Evolutionary conservation across 768 basidiomycete species (phyloP).

Genomic region (Leccinum longicurvipes): DNA sequence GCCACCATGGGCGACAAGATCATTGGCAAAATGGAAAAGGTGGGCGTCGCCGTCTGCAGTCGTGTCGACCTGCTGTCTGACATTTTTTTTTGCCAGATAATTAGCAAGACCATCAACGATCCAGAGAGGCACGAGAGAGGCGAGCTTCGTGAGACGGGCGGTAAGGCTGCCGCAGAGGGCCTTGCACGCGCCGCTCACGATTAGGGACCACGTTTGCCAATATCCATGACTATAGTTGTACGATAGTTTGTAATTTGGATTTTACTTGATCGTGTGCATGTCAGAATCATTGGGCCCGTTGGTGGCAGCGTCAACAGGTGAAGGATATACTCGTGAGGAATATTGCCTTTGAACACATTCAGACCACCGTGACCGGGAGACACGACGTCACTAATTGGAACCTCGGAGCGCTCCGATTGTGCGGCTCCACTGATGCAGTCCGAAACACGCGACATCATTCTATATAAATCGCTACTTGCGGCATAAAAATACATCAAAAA

Average conservation of each 20-base stretch:
- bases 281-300: background rate
- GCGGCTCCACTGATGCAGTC: no score
- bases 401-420: no score
- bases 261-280: background rate
- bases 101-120: conserved; percentile 47
- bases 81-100: conserved; percentile 31
- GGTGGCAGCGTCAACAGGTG: background rate
- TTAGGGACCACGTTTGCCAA: conserved; percentile 9
- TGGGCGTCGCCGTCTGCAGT: conserved; percentile 12
- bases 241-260: background rate
- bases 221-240: background rate
- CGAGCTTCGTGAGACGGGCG: conserved; percentile 51
- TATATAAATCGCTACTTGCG: background rate
- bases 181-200: conserved; percentile 43
- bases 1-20: conserved; percentile 50
- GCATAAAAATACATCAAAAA: background rate
- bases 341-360: no score
- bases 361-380: background rate
- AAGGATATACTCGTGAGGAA: background rate
- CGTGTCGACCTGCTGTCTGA: background rate
- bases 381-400: background rate
- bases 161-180: conserved; percentile 44
- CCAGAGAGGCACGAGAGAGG: conserved; percentile 54
- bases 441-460: background rate
- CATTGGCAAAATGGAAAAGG: conserved; percentile 59